Conservation (phyloP, 106 monocot genomes). For the Dioscorea dumetorum region DNA sequence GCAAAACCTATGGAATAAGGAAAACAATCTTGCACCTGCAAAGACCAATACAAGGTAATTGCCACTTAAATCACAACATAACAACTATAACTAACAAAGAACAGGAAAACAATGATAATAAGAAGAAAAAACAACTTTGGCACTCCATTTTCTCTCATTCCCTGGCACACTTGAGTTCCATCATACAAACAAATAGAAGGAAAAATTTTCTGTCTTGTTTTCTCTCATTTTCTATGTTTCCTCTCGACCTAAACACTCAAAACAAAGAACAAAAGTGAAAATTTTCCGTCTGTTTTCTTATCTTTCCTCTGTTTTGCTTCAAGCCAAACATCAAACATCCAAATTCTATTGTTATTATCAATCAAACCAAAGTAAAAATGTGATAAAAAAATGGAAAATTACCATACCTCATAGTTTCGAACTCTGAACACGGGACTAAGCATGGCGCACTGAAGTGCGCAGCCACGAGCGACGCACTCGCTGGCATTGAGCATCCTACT, state of each 20-base stretch:
- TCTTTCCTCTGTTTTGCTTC: background rate
- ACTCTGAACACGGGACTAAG: conserved; percentile 68
- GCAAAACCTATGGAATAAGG: conserved; percentile 70
- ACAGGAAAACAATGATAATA: background rate
- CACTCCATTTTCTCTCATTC: background rate
- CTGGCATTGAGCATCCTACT: conserved; percentile 70
- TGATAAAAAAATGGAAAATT: background rate
- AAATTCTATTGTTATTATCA: background rate
- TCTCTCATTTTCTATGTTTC: background rate
- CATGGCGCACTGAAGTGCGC: conserved; percentile 77
- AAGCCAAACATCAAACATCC: background rate
- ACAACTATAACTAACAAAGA: too few relatives aligned
- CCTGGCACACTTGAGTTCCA: too few relatives aligned
- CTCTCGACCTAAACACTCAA: background rate
- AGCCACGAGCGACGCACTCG: conserved; percentile 78
- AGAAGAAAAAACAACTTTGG: background rate
- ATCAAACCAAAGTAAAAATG: too few relatives aligned
- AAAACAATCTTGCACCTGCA: conserved; percentile 80
- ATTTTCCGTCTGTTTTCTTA: background rate
- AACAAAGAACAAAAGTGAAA: background rate
- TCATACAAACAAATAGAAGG: background rate
- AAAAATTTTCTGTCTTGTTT: background rate
- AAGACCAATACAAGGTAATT: background rate
- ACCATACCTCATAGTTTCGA: conserved; percentile 67
- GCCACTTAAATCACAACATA: too few relatives aligned